phyloP scores from a whole-genome alignment of 2,329 filamentous ascomycete species.

The Xylaria sp. region DNA sequence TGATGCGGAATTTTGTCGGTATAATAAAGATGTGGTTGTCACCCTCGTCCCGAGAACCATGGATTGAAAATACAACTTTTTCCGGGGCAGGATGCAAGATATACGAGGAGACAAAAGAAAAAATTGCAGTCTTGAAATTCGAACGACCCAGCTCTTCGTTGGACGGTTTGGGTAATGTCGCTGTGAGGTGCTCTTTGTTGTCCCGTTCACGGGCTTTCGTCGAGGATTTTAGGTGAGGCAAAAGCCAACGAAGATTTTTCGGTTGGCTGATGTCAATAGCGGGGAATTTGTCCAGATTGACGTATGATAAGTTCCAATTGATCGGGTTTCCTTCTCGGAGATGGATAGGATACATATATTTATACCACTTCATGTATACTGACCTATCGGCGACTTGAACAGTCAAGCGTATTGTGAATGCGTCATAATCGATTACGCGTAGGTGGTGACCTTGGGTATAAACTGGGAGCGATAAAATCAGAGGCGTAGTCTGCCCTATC shows the following conservation, averaged over 20 bases:
- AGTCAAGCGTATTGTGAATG: constrained; percentile 58
- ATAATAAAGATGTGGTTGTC: constrained; percentile 47
- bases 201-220: constrained; percentile 37
- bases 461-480: constrained; percentile 53
- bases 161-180: constrained; percentile 16
- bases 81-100: no score
- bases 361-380: constrained; percentile 21
- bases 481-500: constrained; percentile 49
- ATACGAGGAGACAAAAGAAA: no score
- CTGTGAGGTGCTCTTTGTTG: background rate
- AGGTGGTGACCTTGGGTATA: constrained; percentile 52
- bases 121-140: no score
- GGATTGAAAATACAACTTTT: no score
- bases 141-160: constrained; percentile 38
- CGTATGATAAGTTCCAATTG: constrained; percentile 37
- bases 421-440: constrained; percentile 56
- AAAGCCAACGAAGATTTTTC: constrained; percentile 19
- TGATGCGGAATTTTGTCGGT: constrained; percentile 56
- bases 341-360: constrained; percentile 34
- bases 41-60: background rate
- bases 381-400: constrained; percentile 45
- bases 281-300: constrained; percentile 30
- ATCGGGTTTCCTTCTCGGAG: constrained; percentile 9
- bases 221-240: constrained; percentile 7
- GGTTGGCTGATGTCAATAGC: constrained; percentile 20